phyloP scores from a whole-genome alignment of 768 basidiomycete genomes.

The Macrolepiota dolichaula region DNA sequence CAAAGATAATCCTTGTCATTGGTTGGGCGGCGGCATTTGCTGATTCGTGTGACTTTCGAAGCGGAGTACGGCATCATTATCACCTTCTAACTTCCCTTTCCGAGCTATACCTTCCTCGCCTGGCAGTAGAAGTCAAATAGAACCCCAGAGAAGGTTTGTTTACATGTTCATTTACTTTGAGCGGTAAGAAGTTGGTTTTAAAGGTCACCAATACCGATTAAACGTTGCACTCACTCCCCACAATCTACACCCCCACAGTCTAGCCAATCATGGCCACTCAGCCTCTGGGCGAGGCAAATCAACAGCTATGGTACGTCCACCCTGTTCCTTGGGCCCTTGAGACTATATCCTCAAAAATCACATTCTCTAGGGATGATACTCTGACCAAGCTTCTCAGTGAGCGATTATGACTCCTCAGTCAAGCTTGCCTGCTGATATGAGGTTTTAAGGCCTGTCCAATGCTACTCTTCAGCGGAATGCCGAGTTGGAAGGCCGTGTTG shows the following conservation, averaged over 20 bases:
- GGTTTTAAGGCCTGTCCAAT: constrained; percentile 52
- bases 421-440: not conserved
- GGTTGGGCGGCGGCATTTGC: constrained; percentile 7
- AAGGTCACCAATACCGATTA: constrained; percentile 40
- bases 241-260: constrained; percentile 23
- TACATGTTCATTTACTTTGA: constrained; percentile 46
- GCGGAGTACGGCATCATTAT: constrained; percentile 33
- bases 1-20: constrained; percentile 4
- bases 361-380: constrained; percentile 56
- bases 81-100: constrained; percentile 41
- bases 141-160: constrained; percentile 50
- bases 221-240: constrained; percentile 38
- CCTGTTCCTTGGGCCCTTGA: constrained; percentile 4
- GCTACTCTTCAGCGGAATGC: constrained; percentile 61
- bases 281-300: constrained; percentile 55
- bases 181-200: constrained; percentile 38
- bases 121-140: constrained; percentile 36
- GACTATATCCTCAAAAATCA: constrained; percentile 4
- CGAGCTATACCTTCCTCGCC: constrained; percentile 43
- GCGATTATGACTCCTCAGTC: not conserved
- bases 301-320: constrained; percentile 59
- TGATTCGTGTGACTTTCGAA: constrained; percentile 43
- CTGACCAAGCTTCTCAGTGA: constrained; percentile 59
- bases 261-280: constrained; percentile 51
- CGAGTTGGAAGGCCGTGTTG: constrained; percentile 60